Evolutionary conservation across 192 early-diverging fungal genomes (phyloP), one percentile per base, ranked within the genome.

Genomic region (Entomortierella lignicola): DNA sequence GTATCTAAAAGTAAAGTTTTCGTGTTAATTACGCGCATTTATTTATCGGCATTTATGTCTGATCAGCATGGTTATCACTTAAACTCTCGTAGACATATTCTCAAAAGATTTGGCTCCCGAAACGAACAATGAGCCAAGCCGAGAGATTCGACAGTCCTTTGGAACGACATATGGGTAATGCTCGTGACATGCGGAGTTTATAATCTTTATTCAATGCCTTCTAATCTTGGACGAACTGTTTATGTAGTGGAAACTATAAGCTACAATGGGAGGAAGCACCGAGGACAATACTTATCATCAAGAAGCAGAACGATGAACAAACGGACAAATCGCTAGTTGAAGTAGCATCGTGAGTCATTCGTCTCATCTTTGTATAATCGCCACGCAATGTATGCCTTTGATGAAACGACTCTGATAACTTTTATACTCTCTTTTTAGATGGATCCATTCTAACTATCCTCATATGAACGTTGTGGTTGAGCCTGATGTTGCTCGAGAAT

Each of bases 251-350:
- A 52, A 85, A 83, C 21, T 87, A 84, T 47, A 75, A 60, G 32
- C 51, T 91, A 26, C 63, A 81, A 26, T 94, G 92, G 92, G 68
- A 63, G n/a, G 63, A 86, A 0, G 82, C 77, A 15, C 94, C 96
- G 10, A 83, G 89, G 27, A 93, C 85, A 0, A 89, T 94, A 13
- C 83, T 97, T 26, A 87, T 97, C 48, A 84, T 96, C 52, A 94
- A 93, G 67, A 97, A 97, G 80, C 91, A 90, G 26, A 71, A 91
- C 48, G 93, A 93, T 66, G 67, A 77, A 23, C 67, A 79, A 39
- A 94, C 92, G 1, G 88, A 91, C 55, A 74, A 66, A 11, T 89
- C 95, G 17, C 75, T 97, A 26, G 60, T 89, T 20, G 85, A 91
- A 30, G 85, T 96, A 20, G 82, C 84, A 53, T 83, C 61, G 91